phyloP scores from a whole-genome alignment of 1,284 basidiomycete genomes.

The Fistulina hepatica region DNA sequence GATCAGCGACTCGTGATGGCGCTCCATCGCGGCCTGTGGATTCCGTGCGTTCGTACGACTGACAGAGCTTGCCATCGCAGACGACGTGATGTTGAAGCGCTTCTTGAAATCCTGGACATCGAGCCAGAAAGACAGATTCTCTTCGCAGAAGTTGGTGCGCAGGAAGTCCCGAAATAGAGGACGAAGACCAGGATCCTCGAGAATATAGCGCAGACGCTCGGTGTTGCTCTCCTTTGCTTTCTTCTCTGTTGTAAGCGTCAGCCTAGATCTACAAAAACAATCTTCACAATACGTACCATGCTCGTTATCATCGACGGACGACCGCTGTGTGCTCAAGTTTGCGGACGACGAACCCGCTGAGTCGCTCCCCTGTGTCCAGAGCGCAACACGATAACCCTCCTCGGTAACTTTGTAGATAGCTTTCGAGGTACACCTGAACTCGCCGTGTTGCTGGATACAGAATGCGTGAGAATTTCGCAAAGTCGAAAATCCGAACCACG shows the following conservation, averaged over 20 bases:
- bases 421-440: conserved; percentile 92
- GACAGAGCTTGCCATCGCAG: conserved; percentile 59
- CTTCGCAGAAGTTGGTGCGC: conserved; percentile 92
- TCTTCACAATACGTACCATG: no score
- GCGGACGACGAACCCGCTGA: conserved; percentile 59
- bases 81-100: conserved; percentile 91
- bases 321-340: conserved; percentile 42
- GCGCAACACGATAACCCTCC: conserved; percentile 75
- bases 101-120: conserved; percentile 97
- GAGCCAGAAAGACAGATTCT: conserved; percentile 95
- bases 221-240: conserved; percentile 78
- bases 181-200: conserved; percentile 87
- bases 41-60: conserved; percentile 31
- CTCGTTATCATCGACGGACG: conserved; percentile 32
- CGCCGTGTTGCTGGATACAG: conserved; percentile 63
- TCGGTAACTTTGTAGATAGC: conserved; percentile 92
- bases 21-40: conserved; percentile 87
- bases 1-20: conserved; percentile 91
- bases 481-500: conserved; percentile 22
- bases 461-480: conserved; percentile 12
- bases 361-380: conserved; percentile 58
- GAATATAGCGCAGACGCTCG: conserved; percentile 82
- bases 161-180: conserved; percentile 92
- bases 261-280: no score
- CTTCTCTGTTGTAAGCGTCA: conserved; percentile 43